Conservation (phyloP, 805 yeast genomes). For the Kluyveromyces starmeri region DNA sequence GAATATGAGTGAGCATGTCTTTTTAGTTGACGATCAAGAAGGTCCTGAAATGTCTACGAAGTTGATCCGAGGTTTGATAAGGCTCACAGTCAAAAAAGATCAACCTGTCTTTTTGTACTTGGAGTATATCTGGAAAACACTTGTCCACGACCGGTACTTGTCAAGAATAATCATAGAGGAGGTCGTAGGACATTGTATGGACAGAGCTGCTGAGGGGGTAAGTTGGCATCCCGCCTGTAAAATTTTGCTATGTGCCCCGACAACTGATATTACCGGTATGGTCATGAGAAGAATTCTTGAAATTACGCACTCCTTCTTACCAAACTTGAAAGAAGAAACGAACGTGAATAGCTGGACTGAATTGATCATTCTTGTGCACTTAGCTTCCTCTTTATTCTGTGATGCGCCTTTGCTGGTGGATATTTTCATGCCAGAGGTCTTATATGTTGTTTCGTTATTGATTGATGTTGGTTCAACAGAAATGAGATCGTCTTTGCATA, state of each 20-base stretch:
- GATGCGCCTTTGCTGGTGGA: constrained; percentile 56
- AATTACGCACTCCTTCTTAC: constrained; percentile 43
- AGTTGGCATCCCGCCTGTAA: constrained; percentile 58
- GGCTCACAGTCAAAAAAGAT: constrained; percentile 43
- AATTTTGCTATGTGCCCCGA: constrained; percentile 56
- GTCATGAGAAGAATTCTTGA: constrained; percentile 49
- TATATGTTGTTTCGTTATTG: constrained; percentile 55
- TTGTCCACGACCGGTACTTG: constrained; percentile 54
- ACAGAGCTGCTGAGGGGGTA: constrained; percentile 65
- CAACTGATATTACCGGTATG: constrained; percentile 62
- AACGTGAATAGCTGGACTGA: constrained; percentile 58
- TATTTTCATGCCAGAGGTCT: constrained; percentile 60
- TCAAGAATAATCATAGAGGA: constrained; percentile 59
- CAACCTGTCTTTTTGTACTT: constrained; percentile 45
- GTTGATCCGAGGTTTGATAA: constrained; percentile 53
- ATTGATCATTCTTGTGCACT: constrained; percentile 54
- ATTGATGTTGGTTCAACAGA: constrained; percentile 43
- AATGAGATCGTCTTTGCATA: constrained; percentile 52
- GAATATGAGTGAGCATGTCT: constrained; percentile 53
- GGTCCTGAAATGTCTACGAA: constrained; percentile 57
- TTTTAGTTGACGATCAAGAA: constrained; percentile 40
- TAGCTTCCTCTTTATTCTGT: constrained; percentile 58
- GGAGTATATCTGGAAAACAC: constrained; percentile 56
- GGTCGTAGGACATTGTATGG: constrained; percentile 62
- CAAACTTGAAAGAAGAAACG: constrained; percentile 33